Evolutionary conservation across 768 basidiomycete genomes (phyloP), one percentile per base, ranked within the genome.

Genomic region (Leucocoprinus leucothites): DNA sequence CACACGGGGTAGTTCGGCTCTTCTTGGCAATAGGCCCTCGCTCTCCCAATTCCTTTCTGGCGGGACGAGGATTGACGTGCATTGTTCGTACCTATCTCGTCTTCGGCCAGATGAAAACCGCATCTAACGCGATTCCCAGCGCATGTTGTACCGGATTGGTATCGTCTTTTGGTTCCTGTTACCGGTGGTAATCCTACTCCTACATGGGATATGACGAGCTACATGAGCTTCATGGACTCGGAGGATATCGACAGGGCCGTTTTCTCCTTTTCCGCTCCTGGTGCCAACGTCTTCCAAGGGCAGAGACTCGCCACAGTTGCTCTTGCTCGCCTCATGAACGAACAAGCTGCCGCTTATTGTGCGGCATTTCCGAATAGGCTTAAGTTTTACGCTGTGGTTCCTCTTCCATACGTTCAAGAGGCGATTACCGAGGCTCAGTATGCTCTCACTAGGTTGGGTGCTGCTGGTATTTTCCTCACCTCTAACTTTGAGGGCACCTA

Each of bases 321-420:
- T 13, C 67, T 73, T 16, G 70, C 71, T 3, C 68, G 71, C 44
- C 56, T 73, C 14, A 64, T 73, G 48, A 73, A 73, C 51, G 71
- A 73, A 56, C 68, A 73, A 47, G 59, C 66, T 13, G 69, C 69
- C 36, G 71, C 71, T 19, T 70, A 68, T 44, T 63, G 60, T 41
- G 64, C 66, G 24, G 60, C 63, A 14, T 51, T 67, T 28, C 69
- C 70, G 9, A 55, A 56, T 0, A 60, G 64, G 52, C 65, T 71
- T 46, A 65, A 59, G 36, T 73, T 73, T 62, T 71, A 67, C 46
- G 71, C 70, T 7, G 62, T 67, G 38, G 67, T 73, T 19, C 71
- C 71, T 9, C 64, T 71, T 19, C 71, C 71, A 9, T 73, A 67
- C 57, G 66, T 65, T n/a, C 42, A 59, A 3, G 71, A 65, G 31